Conservation (phyloP, 1,139 yeast species). For the Geotrichum restrictum region DNA sequence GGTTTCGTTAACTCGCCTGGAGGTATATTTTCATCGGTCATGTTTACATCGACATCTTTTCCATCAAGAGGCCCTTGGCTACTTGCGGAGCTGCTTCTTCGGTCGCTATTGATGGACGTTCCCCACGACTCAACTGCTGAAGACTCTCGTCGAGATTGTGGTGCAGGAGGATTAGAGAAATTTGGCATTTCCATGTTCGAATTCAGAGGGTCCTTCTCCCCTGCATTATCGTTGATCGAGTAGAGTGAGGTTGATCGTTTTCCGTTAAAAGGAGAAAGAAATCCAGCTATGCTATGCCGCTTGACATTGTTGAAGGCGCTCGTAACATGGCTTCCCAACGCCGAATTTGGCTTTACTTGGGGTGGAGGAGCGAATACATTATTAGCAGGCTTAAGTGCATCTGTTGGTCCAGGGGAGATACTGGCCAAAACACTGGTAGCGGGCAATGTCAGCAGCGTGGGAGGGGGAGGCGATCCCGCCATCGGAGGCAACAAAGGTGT, state of each 20-base stretch:
- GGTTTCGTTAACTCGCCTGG: not conserved
- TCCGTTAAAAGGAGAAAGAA: not conserved
- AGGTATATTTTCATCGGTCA: conserved; percentile 1
- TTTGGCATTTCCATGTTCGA: not conserved
- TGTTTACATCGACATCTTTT: not conserved
- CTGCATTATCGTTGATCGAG: not conserved
- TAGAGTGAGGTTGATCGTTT: not conserved
- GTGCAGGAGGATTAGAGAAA: too few species aligned
- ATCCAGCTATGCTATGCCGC: conserved; percentile 7
- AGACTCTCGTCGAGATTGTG: too few species aligned
- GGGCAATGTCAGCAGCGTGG: conserved; percentile 3
- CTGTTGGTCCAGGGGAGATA: not conserved
- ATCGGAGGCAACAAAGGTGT: conserved; percentile 13
- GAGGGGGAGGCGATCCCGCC: conserved; percentile 11
- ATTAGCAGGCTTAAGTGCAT: not conserved
- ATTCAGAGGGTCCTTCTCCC: not conserved
- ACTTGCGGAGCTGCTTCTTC: not conserved
- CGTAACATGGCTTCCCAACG: not conserved
- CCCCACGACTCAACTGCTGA: too few species aligned
- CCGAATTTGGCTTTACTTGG: not conserved
- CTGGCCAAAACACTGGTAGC: not conserved
- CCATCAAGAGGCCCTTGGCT: not conserved
- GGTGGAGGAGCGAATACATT: not conserved
- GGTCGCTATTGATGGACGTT: not conserved
- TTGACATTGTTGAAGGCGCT: not conserved